phyloP scores from a whole-genome alignment of 306 rosid genomes.

The Albizia julibrissin region DNA sequence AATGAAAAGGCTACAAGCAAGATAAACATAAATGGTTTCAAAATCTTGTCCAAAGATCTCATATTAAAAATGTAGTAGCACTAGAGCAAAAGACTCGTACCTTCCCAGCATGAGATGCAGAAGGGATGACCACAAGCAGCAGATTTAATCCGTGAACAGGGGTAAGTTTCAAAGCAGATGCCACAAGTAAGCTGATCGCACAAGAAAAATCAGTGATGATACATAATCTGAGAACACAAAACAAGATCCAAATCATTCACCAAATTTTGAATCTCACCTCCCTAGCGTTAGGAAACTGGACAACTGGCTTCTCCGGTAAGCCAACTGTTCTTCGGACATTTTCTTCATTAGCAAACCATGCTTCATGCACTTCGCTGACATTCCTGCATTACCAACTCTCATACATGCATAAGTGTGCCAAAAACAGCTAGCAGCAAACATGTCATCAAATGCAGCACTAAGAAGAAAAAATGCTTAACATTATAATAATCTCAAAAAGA shows the following conservation, averaged over 20 bases:
- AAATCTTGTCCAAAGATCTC: not conserved
- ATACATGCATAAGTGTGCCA: conserved; percentile 11
- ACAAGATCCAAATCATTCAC: conserved; percentile 22
- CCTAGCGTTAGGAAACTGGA: conserved; percentile 37
- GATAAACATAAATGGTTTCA: conserved; percentile 27
- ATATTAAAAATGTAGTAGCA: conserved; percentile 24
- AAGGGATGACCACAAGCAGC: conserved; percentile 81
- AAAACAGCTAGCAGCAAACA: conserved; percentile 3
- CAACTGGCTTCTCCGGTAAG: conserved; percentile 58
- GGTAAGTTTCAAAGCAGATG: conserved; percentile 70
- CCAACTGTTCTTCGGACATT: conserved; percentile 62
- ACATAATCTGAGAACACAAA: conserved; percentile 21
- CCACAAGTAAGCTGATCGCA: conserved; percentile 62
- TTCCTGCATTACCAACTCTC: conserved; percentile 49
- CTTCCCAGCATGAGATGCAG: conserved; percentile 74
- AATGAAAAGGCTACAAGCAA: not conserved
- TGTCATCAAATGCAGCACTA: conserved; percentile 17
- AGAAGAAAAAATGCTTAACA: not conserved
- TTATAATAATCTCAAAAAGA: not conserved
- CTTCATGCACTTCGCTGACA: conserved; percentile 73
- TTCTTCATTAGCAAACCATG: conserved; percentile 84
- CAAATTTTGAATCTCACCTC: conserved; percentile 44
- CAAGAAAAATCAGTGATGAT: not conserved
- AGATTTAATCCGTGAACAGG: conserved; percentile 49
- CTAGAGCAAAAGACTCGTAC: conserved; percentile 32